A percentile compares a stretch with the other conserved stretches of the same genome.
Conservation (phyloP, 2,329 filamentous ascomycete genomes). For the Colletotrichum sp. region DNA sequence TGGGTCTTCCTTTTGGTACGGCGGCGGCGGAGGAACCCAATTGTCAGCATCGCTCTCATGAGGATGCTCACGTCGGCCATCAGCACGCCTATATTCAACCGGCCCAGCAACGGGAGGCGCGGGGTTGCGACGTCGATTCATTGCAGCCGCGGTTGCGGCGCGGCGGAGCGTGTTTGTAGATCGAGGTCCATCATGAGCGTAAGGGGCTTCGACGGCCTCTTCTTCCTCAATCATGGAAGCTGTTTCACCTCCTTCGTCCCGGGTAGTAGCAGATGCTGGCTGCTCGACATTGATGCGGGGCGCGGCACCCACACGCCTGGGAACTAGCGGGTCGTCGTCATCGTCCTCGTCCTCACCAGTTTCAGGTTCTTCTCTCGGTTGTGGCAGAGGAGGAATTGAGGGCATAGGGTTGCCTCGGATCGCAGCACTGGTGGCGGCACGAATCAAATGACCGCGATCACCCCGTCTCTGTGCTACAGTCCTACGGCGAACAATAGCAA, state of each 20-base stretch:
- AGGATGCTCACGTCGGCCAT: conserved; percentile 74
- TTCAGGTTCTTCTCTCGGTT: conserved; percentile 27
- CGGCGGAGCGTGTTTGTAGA: conserved; percentile 74
- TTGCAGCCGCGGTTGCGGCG: conserved; percentile 78
- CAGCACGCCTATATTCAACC: conserved; percentile 70
- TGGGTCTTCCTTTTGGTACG: conserved; percentile 73
- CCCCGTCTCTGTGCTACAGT: conserved; percentile 70
- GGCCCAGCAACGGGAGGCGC: conserved; percentile 57
- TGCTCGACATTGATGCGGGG: conserved; percentile 27
- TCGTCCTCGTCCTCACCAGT: conserved; percentile 18
- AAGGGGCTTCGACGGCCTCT: conserved; percentile 69
- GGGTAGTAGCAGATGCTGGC: background rate
- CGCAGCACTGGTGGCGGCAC: conserved; percentile 49
- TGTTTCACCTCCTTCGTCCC: conserved; percentile 46
- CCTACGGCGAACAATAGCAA: conserved; percentile 77
- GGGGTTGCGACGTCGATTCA: conserved; percentile 71
- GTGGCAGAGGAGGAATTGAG: conserved; percentile 34
- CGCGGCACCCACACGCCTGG: conserved; percentile 49
- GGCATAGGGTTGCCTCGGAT: conserved; percentile 24
- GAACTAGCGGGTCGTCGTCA: conserved; percentile 58
- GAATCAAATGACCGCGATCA: conserved; percentile 50
- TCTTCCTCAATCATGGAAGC: conserved; percentile 58
- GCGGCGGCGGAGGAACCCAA: conserved; percentile 85
- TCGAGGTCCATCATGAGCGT: conserved; percentile 74
- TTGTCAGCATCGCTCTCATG: conserved; percentile 89